Base-by-base conservation (phyloP, 2,329 filamentous ascomycete species). In the Magnaporthiopsis rhizophila region DNA sequence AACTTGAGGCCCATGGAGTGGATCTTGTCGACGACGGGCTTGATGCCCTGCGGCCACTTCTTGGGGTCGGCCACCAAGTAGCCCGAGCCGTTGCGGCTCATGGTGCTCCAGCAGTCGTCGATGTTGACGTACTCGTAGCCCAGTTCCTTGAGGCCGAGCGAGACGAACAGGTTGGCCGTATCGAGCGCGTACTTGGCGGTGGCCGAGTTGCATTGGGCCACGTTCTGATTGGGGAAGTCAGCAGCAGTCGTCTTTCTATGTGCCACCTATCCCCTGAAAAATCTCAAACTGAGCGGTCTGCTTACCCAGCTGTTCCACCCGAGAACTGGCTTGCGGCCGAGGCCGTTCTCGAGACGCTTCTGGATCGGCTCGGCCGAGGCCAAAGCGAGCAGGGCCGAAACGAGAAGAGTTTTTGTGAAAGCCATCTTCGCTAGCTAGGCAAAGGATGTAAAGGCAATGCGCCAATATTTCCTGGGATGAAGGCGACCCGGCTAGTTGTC, bases 61-160 rank as follows among this genome's bases (percentile, higher is more conserved):
- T 67, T 70, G 0, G 73, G 71, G 67, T 86, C 80, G 0, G 80
- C 77, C 3, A 81, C 71, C 5, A 85, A 76, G 57, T 79, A 45
- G 45, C 73, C 1, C 75, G 68, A 0, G 77, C 82, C 6, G 65
- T 71, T n/a, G 69, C 70, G 67, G 26, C 69, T 67, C 67, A 81
- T 78, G 64, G 79, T 67, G 9, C 78, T 78, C 83, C 81, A 89
- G 74, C 86, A 88, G 70, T 89, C 86, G 72, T 89, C 85, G 65
- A 85, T 80, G 65, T 85, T 84, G 64, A 87, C 79, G 64, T 87
- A 86, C 26, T 80, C 72, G 69, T 86, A 86, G 2, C 84, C 84
- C 3, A 79, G 75, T 57, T 83, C 80, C 70, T 79, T 78, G 15
- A 84, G 76, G 3, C 80, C 83, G 3, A 80, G 75, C 11, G 78